Evolutionary conservation across 768 basidiomycete genomes (phyloP).

Genomic region (Russula virescens): DNA sequence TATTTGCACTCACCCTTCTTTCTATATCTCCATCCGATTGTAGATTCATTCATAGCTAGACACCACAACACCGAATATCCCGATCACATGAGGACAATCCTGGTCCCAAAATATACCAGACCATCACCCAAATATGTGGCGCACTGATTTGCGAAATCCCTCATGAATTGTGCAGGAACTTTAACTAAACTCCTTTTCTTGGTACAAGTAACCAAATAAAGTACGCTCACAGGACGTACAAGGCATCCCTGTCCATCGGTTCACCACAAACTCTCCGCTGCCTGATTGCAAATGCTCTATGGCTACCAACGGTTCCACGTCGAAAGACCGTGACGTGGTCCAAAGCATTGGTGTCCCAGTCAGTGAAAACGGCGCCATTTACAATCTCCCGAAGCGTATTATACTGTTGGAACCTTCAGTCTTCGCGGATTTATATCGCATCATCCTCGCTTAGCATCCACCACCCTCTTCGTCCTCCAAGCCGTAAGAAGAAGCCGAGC

Average conservation of each 20-base stretch:
- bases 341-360: neutral
- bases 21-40: neutral
- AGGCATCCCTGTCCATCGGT: neutral
- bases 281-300: neutral
- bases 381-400: neutral
- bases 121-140: neutral
- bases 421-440: neutral
- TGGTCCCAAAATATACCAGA: neutral
- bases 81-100: neutral
- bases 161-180: neutral
- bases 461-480: neutral
- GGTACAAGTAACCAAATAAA: too few species aligned
- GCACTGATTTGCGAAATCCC: neutral
- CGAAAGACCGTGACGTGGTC: conserved; percentile 2
- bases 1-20: neutral
- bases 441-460: neutral
- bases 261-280: neutral
- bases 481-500: neutral
- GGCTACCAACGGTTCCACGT: neutral
- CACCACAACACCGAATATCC: too few species aligned
- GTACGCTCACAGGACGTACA: neutral
- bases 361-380: neutral
- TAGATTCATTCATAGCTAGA: neutral
- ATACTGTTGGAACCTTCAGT: neutral
- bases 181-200: neutral